Percentiles rank a stretch among this genome's conserved stretches.
Evolutionary conservation across 1,284 basidiomycete genomes (phyloP).

Genomic region (Peniophora sp.): DNA sequence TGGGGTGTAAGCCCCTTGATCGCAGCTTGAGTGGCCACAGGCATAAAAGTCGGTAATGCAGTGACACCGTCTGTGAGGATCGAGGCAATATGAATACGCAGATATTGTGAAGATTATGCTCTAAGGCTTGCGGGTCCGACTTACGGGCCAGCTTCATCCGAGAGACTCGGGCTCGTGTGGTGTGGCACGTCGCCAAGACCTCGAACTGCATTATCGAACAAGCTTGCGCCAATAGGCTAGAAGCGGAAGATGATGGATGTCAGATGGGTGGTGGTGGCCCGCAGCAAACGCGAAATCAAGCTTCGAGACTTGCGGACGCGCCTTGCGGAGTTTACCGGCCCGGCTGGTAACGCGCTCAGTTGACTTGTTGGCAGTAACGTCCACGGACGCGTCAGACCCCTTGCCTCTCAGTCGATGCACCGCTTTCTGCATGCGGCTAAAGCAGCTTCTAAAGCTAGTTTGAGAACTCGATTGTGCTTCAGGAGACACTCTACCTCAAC

Average conservation of each 20-base stretch:
- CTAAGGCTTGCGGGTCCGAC: slow-evolving; percentile 16
- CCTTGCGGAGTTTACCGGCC: too few relatives aligned
- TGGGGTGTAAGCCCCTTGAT: slow-evolving; percentile 82
- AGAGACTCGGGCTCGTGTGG: slow-evolving; percentile 70
- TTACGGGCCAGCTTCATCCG: slow-evolving; percentile 65
- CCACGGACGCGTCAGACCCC: too few relatives aligned
- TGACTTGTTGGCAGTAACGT: too few relatives aligned
- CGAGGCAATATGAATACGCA: slow-evolving; percentile 8
- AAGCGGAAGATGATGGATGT: too few relatives aligned
- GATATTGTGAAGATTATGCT: neutral
- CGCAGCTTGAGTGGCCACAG: slow-evolving; percentile 81
- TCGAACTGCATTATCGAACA: slow-evolving; percentile 67
- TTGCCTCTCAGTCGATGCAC: too few relatives aligned
- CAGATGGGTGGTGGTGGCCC: too few relatives aligned
- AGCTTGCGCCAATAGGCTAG: too few relatives aligned
- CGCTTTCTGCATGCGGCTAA: too few relatives aligned
- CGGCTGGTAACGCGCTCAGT: too few relatives aligned
- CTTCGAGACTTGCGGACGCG: too few relatives aligned
- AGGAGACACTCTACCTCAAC: neutral
- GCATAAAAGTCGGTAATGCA: slow-evolving; percentile 84
- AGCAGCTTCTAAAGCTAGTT: too few relatives aligned
- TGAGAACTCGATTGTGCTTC: neutral
- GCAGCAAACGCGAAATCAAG: too few relatives aligned
- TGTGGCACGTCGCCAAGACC: slow-evolving; percentile 67
- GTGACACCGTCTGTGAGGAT: slow-evolving; percentile 62